Base-by-base conservation (phyloP, 306 rosid species). In the Trifolium dubium region DNA sequence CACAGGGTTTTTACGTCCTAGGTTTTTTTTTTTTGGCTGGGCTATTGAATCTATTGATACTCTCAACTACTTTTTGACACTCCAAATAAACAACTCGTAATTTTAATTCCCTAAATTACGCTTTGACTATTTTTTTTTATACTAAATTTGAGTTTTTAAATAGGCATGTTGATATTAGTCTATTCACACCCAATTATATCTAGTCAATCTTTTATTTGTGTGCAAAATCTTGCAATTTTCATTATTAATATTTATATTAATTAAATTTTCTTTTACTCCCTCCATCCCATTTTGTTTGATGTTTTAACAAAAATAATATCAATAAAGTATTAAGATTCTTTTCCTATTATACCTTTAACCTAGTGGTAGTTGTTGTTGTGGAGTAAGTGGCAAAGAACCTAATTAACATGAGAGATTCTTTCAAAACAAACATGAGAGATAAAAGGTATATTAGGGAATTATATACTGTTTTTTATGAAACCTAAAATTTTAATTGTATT, bases 71-170 rank as follows among this genome's bases (percentile, higher is more conserved):
- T 49, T 29, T 31, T 49, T 35, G 31, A 67, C 43, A 68, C 60
- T 23, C 14, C 60, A 47, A 35, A 68, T 49, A 47, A 68, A 68
- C 62, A 69, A 32, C 73, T 50, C 46, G 31, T 50, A 13, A 31
- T 54, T 46, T 35, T 18, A 18, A 18, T 70, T 12, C 10, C 74
- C 51, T 35, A 37, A 35, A 11, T 32, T 35, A 19, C 34, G 18
- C 50, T 18, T 18, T 51, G 29, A 17, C 47, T 15, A 50, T 66
- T 40, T 66, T 65, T 66, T 65, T 51, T 12, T 51, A 6, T 0
- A 23, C n/a, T 39, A n/a, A 51, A 37, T 32, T 64, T 51, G 53
- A n/a, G 8, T 75, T 74, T 74, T 75, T 37, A 5, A 14, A 39
- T 40, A 66, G n/a, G 32, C 40, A 61, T 61, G 46, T 65, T 63